These are phyloP conservation scores for Leccinum imitatum DNA, from an alignment of 768 basidiomycete genomes.

Conservation along the genomic window DNA sequence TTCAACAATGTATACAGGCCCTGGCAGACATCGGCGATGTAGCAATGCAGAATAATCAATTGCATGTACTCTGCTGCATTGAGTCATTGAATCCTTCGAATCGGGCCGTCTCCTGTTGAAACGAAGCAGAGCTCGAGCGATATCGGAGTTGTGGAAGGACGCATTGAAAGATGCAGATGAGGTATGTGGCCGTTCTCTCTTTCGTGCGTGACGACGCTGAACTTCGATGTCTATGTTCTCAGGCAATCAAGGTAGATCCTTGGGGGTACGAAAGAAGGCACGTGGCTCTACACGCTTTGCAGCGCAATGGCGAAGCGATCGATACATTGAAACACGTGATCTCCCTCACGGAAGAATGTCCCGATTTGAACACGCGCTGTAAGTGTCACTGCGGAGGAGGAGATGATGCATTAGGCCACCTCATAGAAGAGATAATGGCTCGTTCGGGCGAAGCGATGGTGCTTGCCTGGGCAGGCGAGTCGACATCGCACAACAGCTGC, in stretches of 20 bases:
- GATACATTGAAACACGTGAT: neutral
- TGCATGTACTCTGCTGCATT: constrained; percentile 5
- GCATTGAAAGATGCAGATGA: constrained; percentile 15
- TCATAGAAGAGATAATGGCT: constrained; percentile 13
- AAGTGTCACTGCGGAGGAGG: constrained; percentile 11
- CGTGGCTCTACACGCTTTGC: constrained; percentile 1
- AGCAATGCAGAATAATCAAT: constrained; percentile 3
- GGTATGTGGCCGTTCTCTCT: neutral
- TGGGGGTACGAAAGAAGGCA: constrained; percentile 8
- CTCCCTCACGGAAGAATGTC: neutral
- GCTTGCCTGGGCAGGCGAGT: constrained; percentile 12
- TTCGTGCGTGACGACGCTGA: neutral
- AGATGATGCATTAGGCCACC: constrained; percentile 8
- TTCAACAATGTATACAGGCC: neutral
- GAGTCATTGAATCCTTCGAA: neutral
- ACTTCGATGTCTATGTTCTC: neutral
- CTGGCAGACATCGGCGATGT: constrained; percentile 1
- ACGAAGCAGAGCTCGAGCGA: constrained; percentile 5
- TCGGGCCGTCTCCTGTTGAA: constrained; percentile 4
- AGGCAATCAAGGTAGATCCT: constrained; percentile 6
- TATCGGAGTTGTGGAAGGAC: constrained; percentile 2
- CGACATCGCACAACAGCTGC: constrained; percentile 17
- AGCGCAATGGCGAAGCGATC: neutral
- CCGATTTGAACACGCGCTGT: neutral
- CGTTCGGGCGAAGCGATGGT: constrained; percentile 10